Evolutionary conservation across 345 rosid species (phyloP).

Genomic region (Citrus inodora): DNA sequence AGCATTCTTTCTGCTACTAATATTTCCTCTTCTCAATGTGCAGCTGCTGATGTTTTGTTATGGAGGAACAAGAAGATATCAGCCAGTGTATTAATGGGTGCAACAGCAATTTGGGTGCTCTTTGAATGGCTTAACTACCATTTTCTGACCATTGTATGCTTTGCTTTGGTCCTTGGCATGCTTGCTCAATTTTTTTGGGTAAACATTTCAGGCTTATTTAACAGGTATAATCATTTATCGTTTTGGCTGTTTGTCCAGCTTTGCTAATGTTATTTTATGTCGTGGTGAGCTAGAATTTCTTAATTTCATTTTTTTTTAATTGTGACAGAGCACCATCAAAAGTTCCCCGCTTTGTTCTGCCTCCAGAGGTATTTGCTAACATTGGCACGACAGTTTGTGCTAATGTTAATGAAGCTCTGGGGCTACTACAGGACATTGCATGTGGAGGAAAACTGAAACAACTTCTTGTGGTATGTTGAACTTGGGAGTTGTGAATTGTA

Average conservation of each 20-base stretch:
- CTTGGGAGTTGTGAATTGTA: neutral
- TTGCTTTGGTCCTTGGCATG: slow-evolving; percentile 75
- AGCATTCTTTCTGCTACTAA: neutral
- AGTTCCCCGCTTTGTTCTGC: slow-evolving; percentile 78
- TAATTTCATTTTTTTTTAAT: slow-evolving; percentile 3
- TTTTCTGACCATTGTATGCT: slow-evolving; percentile 63
- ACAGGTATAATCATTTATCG: slow-evolving; percentile 36
- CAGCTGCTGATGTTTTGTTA: slow-evolving; percentile 97
- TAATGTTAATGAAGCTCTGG: slow-evolving; percentile 63
- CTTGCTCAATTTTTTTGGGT: slow-evolving; percentile 79
- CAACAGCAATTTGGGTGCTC: slow-evolving; percentile 82
- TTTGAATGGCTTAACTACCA: slow-evolving; percentile 94
- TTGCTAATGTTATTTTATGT: neutral
- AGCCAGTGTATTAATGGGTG: slow-evolving; percentile 57
- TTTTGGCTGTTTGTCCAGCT: slow-evolving; percentile 1
- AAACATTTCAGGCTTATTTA: slow-evolving; percentile 66
- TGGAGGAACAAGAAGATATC: slow-evolving; percentile 99
- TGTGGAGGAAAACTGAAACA: slow-evolving; percentile 73
- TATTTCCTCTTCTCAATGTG: slow-evolving; percentile 12
- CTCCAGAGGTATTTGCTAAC: slow-evolving; percentile 68
- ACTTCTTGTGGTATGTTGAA: slow-evolving; percentile 54
- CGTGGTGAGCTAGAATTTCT: neutral
- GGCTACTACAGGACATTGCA: slow-evolving; percentile 76
- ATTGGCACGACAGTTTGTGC: slow-evolving; percentile 56
- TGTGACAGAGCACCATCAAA: slow-evolving; percentile 52